Percentiles rank a stretch among this genome's conserved stretches.
phyloP scores from a whole-genome alignment of 768 basidiomycete genomes.

The Tephrocybe sp. region DNA sequence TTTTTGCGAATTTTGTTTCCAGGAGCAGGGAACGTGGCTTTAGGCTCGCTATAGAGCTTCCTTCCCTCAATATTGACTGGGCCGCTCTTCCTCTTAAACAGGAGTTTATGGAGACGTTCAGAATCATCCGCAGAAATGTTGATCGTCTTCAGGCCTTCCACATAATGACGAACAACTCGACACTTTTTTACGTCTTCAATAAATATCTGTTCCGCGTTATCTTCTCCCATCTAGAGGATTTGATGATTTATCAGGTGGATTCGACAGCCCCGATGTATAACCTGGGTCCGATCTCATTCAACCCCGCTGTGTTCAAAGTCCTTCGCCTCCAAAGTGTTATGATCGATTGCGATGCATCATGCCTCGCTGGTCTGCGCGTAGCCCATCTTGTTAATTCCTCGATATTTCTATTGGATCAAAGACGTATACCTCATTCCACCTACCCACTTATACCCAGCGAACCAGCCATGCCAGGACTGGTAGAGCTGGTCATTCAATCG shows the following conservation, averaged over 20 bases:
- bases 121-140: background rate
- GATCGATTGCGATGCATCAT: constrained; percentile 7
- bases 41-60: background rate
- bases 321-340: no score
- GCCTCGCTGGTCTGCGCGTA: constrained; percentile 2
- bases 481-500: no score
- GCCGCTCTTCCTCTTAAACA: background rate
- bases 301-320: no score
- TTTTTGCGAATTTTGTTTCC: constrained; percentile 7
- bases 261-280: no score
- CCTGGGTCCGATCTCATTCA: no score
- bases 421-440: no score
- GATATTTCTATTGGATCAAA: no score
- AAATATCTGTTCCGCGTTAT: background rate
- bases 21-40: constrained; percentile 2
- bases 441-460: no score
- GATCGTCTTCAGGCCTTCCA: background rate
- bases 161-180: background rate
- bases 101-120: constrained; percentile 8
- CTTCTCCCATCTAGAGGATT: background rate
- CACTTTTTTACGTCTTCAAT: background rate
- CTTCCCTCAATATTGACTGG: background rate
- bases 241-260: constrained; percentile 2
- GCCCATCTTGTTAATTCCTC: constrained; percentile 3
- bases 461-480: no score